Base-by-base conservation (phyloP, 495 filamentous ascomycete species). In the Haplographium delicatum region DNA sequence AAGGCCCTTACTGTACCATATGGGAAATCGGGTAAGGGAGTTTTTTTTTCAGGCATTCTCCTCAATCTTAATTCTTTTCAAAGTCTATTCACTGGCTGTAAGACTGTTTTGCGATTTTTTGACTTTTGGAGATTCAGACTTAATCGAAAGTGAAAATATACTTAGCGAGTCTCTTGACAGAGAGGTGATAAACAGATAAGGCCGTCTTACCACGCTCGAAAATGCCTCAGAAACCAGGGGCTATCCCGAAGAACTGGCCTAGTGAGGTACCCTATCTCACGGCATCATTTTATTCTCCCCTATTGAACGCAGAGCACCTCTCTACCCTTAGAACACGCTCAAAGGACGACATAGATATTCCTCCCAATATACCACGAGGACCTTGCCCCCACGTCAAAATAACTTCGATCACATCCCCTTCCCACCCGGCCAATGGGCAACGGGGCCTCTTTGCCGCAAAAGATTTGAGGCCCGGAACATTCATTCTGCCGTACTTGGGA, bases 401-500 rank as follows among this genome's bases (percentile, higher is more conserved):
- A 53, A 60, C 58, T 0, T 67, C 66, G 9, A 86, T 89, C 48
- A 53, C 57, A 0, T 57, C 71, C 45, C 65, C 73, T 1, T 54
- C 64, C 1, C 80, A 89, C 53, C 85, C 85, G 1, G 85, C 85
- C 2, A 42, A 65, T 56, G 76, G 76, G 25, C 85, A 89, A 62
- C 60, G 58, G 34, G 85, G 85, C 0, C 74, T 89, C 23, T 86
- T 87, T 58, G 82, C 85, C 5, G 63, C 75, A 2, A 67, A 67
- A 8, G 62, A 74, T 43, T 73, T 89, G 4, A 52, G 60, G 16
- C 79, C 85, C 0, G 75, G 72, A 24, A 65, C 71, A 1, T 71
- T 84, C 31, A 74, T 89, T 37, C 53, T 85, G 5, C 73, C 78
- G n/a, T 89, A 89, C 57, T 63, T 85, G 5, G 85, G 85, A 7